Percentiles rank a stretch among this genome's conserved stretches.
Evolutionary conservation across 164 flowering plant genomes (phyloP).

Genomic region (Vitis rupestris): DNA sequence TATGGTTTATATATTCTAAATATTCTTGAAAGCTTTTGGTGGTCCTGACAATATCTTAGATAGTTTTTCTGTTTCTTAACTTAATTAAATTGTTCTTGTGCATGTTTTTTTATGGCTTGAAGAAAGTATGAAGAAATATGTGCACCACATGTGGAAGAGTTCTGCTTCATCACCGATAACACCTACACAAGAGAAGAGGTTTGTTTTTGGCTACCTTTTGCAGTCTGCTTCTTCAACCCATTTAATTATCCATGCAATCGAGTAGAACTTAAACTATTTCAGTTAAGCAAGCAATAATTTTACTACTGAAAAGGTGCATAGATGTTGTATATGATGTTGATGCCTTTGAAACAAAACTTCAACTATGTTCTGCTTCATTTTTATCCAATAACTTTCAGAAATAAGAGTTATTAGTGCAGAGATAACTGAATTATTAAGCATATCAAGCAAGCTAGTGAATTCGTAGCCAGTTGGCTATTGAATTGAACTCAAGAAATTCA

Average conservation of each 20-base stretch:
- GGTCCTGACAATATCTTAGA: neutral
- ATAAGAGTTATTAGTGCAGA: too few relatives aligned
- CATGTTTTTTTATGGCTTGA: constrained; percentile 12
- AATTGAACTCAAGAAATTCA: too few relatives aligned
- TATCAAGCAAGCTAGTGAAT: too few relatives aligned
- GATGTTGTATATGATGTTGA: too few relatives aligned
- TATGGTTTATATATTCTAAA: neutral
- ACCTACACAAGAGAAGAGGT: constrained; percentile 58
- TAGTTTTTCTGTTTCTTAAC: neutral
- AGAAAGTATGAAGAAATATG: constrained; percentile 54
- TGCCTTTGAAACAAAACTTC: too few relatives aligned
- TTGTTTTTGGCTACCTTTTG: neutral
- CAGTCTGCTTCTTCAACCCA: neutral
- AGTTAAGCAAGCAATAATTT: neutral
- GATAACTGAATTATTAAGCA: too few relatives aligned
- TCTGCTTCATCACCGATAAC: constrained; percentile 70
- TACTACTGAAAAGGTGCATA: too few relatives aligned
- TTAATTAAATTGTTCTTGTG: neutral
- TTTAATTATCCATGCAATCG: constrained; percentile 1
- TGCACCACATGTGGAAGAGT: constrained; percentile 60
- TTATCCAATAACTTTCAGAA: too few relatives aligned
- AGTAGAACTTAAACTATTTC: neutral
- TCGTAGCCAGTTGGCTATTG: too few relatives aligned
- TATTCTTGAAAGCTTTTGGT: neutral
- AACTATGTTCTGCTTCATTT: too few relatives aligned